Conservation (phyloP, 495 filamentous ascomycete genomes). For the Penicillium mononematosum region DNA sequence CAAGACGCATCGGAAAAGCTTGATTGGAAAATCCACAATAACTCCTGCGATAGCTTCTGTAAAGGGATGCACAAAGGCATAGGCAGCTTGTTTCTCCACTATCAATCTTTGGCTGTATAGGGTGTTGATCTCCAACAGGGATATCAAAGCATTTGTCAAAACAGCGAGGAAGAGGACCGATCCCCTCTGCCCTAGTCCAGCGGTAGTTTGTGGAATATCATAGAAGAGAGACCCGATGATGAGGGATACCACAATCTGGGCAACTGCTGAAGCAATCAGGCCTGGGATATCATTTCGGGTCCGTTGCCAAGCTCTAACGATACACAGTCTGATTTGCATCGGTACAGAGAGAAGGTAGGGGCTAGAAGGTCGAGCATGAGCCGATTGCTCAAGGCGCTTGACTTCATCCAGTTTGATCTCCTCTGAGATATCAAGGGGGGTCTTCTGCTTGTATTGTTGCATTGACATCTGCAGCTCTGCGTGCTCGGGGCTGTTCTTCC, state of each 20-base stretch:
- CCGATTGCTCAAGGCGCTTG: not conserved
- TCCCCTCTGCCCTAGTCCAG: not conserved
- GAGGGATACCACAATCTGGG: not conserved
- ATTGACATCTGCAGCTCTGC: constrained; percentile 51
- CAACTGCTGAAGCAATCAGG: not conserved
- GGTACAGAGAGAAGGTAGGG: not conserved
- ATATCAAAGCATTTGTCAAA: constrained; percentile 56
- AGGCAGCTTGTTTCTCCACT: constrained; percentile 63
- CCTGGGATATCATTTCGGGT: not conserved
- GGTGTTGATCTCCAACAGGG: constrained; percentile 59
- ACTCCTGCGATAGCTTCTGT: constrained; percentile 59
- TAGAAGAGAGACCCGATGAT: constrained; percentile 66
- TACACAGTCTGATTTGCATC: not conserved
- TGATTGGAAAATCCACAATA: constrained; percentile 58
- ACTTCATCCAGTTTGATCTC: not conserved
- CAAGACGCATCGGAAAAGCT: constrained; percentile 39
- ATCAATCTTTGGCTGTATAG: constrained; percentile 61
- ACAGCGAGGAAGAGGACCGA: constrained; percentile 16
- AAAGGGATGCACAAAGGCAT: constrained; percentile 65
- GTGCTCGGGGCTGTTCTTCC: constrained; percentile 54
- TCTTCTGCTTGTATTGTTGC: constrained; percentile 42
- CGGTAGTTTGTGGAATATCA: constrained; percentile 65
- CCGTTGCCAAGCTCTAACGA: not conserved
- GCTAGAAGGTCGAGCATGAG: not conserved
- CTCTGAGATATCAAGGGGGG: constrained; percentile 62